A percentile compares a stretch with the other conserved stretches of the same genome.
phyloP scores from a whole-genome alignment of 169 alveolate species.

The Blepharisma undulans region DNA sequence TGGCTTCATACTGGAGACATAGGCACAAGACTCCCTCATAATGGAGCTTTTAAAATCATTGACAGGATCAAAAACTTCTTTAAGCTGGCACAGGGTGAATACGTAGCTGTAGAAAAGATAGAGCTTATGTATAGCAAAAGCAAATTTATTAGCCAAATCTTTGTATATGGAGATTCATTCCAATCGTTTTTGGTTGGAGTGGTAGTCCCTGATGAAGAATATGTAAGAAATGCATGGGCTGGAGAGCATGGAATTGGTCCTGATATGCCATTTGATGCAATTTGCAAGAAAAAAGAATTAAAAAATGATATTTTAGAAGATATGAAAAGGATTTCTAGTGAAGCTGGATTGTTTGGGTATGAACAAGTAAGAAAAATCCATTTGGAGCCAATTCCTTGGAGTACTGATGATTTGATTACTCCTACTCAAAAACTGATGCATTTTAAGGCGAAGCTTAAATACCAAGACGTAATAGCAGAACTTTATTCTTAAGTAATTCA shows the following conservation, averaged over 20 bases:
- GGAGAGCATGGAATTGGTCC: neutral
- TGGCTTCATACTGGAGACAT: slow-evolving; percentile 77
- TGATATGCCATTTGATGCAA: slow-evolving; percentile 29
- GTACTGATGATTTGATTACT: slow-evolving; percentile 77
- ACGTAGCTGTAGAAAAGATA: slow-evolving; percentile 94
- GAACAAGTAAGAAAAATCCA: slow-evolving; percentile 75
- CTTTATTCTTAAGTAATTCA: too few relatives aligned
- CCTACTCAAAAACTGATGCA: slow-evolving; percentile 80
- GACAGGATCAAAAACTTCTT: slow-evolving; percentile 95
- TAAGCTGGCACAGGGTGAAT: slow-evolving; percentile 95
- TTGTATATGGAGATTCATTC: slow-evolving; percentile 50
- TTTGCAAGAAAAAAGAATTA: slow-evolving; percentile 43
- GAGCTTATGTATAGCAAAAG: slow-evolving; percentile 44
- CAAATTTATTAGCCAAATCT: slow-evolving; percentile 25
- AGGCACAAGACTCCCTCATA: slow-evolving; percentile 57
- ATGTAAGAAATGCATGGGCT: slow-evolving; percentile 1
- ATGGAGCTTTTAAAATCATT: slow-evolving; percentile 88
- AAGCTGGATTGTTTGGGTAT: slow-evolving; percentile 66
- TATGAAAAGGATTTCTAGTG: slow-evolving; percentile 55
- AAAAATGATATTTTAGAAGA: slow-evolving; percentile 56
- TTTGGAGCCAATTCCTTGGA: slow-evolving; percentile 65
- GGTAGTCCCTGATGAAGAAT: slow-evolving; percentile 35
- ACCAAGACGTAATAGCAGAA: slow-evolving; percentile 54
- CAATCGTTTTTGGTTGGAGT: slow-evolving; percentile 43
- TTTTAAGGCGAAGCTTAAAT: slow-evolving; percentile 57